Evolutionary conservation across 306 rosid genomes (phyloP), one percentile per base, ranked within the genome.

Genomic region (Albizia julibrissin): DNA sequence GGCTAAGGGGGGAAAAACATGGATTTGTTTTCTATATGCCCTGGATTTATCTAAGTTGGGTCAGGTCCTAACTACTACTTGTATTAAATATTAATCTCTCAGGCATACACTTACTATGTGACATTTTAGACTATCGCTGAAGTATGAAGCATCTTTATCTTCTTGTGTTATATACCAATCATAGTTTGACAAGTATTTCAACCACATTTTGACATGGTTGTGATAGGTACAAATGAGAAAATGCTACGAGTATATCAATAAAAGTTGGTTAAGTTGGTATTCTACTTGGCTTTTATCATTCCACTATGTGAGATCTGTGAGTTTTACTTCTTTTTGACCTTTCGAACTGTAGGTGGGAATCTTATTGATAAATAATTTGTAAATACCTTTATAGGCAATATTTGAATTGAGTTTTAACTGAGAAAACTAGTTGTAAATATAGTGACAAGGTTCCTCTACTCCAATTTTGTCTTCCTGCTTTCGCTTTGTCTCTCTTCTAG

Each of bases 1-100:
- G n/a, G 40, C 42, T 0, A 56, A n/a, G 62, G 26, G 54, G 10
- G 58, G 68, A 43, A 40, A 73, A 77, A 12, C 10, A 3, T 80
- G 69, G 65, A 66, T 43, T 31, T 56, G 74, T 66, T 59, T 3
- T 61, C 43, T 19, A 42, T 3, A 42, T 49, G 19, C 5, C 81
- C 34, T n/a, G 64, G n/a, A 74, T 67, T 16, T 50, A 21, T 40
- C 74, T 22, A 46, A 74, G 31, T 74, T 27, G 81, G 52, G 66
- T 69, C 61, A 16, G 79, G 52, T 67, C 33, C 19, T 19, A 59
- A 77, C 43, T 37, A 64, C n/a, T 46, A 72, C 56, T 31, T 79
- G 84, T 69, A 56, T 56, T 21, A n/a, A 56, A 56, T 56, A 21
- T 79, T 82, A 79, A 79, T 86, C 61, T 69, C 56, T 61, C 46